Evolutionary conservation across 164 flowering plant genomes (phyloP).

Genomic region (Malania oleifera): DNA sequence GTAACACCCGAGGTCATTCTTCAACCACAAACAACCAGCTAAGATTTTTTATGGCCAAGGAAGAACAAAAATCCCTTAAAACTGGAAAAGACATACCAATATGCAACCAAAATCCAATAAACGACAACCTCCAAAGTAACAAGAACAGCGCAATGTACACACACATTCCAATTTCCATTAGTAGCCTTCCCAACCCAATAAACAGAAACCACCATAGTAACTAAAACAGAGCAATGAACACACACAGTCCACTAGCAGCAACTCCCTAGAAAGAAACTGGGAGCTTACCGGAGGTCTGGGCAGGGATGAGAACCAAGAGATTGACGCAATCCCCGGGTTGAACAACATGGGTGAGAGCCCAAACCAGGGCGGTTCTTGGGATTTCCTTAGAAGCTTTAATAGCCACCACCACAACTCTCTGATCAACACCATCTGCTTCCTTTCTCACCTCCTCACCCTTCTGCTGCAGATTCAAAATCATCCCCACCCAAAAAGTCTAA

Average conservation of each 20-base stretch:
- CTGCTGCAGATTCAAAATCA: conserved; percentile 16
- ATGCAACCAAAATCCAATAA: too few relatives aligned
- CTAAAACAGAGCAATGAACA: neutral
- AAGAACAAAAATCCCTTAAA: neutral
- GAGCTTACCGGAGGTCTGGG: conserved; percentile 27
- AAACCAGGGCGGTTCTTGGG: conserved; percentile 31
- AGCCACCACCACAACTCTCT: conserved; percentile 43
- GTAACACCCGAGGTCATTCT: neutral
- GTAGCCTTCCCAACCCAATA: too few relatives aligned
- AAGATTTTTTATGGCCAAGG: too few relatives aligned
- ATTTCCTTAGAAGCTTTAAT: conserved; percentile 46
- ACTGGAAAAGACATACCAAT: neutral
- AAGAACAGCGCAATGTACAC: neutral
- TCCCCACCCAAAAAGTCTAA: conserved; percentile 1
- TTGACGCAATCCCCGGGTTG: conserved; percentile 47
- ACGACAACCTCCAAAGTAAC: too few relatives aligned
- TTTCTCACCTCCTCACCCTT: conserved; percentile 9
- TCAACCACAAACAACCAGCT: neutral
- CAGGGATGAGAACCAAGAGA: conserved; percentile 38
- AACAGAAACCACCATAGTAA: too few relatives aligned
- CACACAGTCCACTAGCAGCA: neutral
- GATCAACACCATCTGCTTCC: conserved; percentile 5
- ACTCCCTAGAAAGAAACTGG: neutral
- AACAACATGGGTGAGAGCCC: conserved; percentile 57
- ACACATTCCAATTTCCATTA: neutral